Evolutionary conservation across 257 asterid genomes (phyloP), one percentile per base, ranked within the genome.

Genomic region (Jacaranda mimosifolia): DNA sequence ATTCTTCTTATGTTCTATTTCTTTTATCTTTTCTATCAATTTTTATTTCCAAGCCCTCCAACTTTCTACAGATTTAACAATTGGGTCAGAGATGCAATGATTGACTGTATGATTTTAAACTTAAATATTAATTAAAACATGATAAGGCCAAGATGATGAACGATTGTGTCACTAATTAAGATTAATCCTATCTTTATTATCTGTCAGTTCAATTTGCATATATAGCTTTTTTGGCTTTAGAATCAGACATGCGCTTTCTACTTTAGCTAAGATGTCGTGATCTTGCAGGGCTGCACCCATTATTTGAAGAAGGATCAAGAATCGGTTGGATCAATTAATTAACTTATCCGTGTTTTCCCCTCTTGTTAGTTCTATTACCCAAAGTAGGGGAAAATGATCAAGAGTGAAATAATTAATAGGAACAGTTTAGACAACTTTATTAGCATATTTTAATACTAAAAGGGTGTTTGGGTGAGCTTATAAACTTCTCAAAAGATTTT

Each of bases 211-310:
- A 70, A 65, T 51, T 11, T 32, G 53, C 32, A 26, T 26, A 26
- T 26, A 2, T 26, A 26, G 32, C 43, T 69, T 78, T 46, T 55
- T 19, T 15, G 42, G 35, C 42, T 72, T 78, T 60, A 57, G 32
- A 71, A 58, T 49, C 63, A 57, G 4, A 36, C 39, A 64, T 69
- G 32, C 32, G 32, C 2, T 6, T 60, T 36, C 62, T 42, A 72
- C 86, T 81, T 86, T 83, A 68, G 48, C 80, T 81, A 83, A 78
- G 84, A 63, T 48, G 81, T 38, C 55, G 78, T 72, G 72, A 74
- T 74, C 78, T 74, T 81, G 62, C 74, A 57, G 13, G 68, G 68
- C 3, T 57, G 63, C 66, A 60, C 38, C 21, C 56, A 80, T 80
- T 51, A 76, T 79, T 58, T 36, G 35, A 63, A 77, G 11, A 63